Conservation (phyloP, 225 moss, liverwort and hornwort species). For the Antitrichia curtipendula region DNA sequence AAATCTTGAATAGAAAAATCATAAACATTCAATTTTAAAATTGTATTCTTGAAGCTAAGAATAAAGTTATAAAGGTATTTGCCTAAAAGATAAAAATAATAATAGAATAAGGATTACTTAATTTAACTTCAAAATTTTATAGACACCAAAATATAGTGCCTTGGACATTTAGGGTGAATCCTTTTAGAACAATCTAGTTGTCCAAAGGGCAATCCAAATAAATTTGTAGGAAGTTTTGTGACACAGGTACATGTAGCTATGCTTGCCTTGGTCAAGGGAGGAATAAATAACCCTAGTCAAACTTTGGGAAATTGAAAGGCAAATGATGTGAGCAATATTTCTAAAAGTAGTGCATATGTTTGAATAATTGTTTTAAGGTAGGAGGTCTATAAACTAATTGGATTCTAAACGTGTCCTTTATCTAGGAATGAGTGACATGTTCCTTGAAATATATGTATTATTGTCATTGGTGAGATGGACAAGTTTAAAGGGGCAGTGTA, state of each 20-base stretch:
- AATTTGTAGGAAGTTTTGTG: background rate
- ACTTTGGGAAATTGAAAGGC: background rate
- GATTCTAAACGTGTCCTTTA: fast-evolving
- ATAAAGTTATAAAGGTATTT: background rate
- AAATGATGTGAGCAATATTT: background rate
- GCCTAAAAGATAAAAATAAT: background rate
- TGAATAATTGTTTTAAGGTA: background rate
- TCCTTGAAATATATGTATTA: background rate
- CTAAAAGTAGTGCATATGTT: background rate
- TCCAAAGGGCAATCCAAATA: background rate
- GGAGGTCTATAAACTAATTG: fast-evolving
- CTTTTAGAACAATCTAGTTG: background rate
- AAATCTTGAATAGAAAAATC: background rate
- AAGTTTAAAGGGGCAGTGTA: fast-evolving
- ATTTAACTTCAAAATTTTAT: background rate
- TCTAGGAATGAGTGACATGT: background rate
- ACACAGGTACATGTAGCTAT: fast-evolving
- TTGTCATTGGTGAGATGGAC: background rate
- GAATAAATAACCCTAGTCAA: background rate
- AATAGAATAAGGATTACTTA: background rate
- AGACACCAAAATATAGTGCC: background rate
- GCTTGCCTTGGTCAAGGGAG: background rate
- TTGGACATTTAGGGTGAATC: background rate
- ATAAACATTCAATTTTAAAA: background rate
- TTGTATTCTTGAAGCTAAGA: background rate